Base-by-base conservation (phyloP, 2,329 filamentous ascomycete species). In the Madurella mycetomatis region DNA sequence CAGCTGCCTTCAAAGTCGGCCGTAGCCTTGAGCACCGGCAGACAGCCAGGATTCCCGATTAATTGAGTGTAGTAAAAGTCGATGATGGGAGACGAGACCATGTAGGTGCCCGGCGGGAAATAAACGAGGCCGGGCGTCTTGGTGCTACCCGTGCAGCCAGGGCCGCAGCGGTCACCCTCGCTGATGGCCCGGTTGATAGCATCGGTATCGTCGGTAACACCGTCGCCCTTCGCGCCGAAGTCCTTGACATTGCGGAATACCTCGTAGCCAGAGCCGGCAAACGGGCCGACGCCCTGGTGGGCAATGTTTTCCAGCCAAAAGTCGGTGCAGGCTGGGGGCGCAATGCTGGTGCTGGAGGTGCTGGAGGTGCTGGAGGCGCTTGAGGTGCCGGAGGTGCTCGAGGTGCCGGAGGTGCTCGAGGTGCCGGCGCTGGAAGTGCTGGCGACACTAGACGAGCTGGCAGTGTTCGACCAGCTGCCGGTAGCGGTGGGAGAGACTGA, bases 31-130 rank as follows among this genome's bases (percentile, higher is more conserved):
- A 85, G 73, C 9, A 77, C 72, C 12, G 86, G 73, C 54, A 79
- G 72, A 58, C 78, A 70, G 12, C 74, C 76, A 5, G 85, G 82
- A 67, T 91, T 85, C 42, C 87, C 87, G 37, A 90, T 78, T 58
- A 92, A 76, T 66, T 88, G 85, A 4, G 88, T 90, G 69, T 90
- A 89, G 73, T 91, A 92, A 71, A 84, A 85, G 69, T 87, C 83
- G 49, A 89, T 72, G 58, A 92, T 83, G 12, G 87, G 85, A 59
- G 73, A 76, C 49, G 80, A 84, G 50, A 92, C 81, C 4, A 85
- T 63, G 65, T 92, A 92, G 4, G 84, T 90, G 61, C 86, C 67
- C 9, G 63, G 60, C 0, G 70, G 70, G 60, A 71, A 71, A 62
- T 71, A 72, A 41, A 72, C 64, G 17, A 64, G 51, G 3, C 47